phyloP scores from a whole-genome alignment of 805 yeast species.

The Nematodospora valgi region DNA sequence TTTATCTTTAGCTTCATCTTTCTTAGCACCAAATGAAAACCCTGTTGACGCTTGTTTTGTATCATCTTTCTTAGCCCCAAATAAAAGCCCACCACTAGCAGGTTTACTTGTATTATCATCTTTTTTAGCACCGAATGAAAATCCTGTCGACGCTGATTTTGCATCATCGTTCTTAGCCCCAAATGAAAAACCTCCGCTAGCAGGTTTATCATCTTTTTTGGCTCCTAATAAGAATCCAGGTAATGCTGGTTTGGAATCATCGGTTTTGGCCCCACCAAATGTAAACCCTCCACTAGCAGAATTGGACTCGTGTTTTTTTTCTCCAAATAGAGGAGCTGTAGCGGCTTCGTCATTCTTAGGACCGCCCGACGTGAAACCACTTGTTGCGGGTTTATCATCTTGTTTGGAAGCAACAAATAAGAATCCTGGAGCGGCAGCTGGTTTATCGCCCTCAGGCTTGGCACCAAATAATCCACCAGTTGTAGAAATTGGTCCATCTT shows the following conservation, averaged over 20 bases:
- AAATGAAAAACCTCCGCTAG: constrained; percentile 18
- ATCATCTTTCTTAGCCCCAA: constrained; percentile 16
- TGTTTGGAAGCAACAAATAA: constrained; percentile 13
- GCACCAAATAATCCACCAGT: constrained; percentile 15
- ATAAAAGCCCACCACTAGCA: constrained; percentile 13
- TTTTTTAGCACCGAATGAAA: constrained; percentile 17
- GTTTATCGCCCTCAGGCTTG: constrained; percentile 9
- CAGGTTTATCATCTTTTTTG: constrained; percentile 18
- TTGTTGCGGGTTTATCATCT: constrained; percentile 15
- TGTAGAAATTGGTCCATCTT: constrained; percentile 7
- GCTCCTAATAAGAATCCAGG: constrained; percentile 24
- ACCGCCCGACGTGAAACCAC: constrained; percentile 8
- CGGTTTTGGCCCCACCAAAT: constrained; percentile 14
- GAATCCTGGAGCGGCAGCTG: constrained; percentile 9
- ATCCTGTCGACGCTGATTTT: constrained; percentile 10
- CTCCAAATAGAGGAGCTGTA: neutral
- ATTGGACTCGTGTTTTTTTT: constrained; percentile 3
- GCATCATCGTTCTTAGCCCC: constrained; percentile 14
- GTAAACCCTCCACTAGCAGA: constrained; percentile 3
- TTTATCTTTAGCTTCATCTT: constrained; percentile 17
- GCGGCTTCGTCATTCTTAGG: constrained; percentile 9
- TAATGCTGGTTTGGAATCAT: constrained; percentile 15
- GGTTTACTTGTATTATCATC: constrained; percentile 17
- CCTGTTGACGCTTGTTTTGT: constrained; percentile 17
- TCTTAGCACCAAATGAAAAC: constrained; percentile 24